Evolutionary conservation across 495 filamentous ascomycete species (phyloP), one percentile per base, ranked within the genome.

Genomic region (Neurospora intermedia): DNA sequence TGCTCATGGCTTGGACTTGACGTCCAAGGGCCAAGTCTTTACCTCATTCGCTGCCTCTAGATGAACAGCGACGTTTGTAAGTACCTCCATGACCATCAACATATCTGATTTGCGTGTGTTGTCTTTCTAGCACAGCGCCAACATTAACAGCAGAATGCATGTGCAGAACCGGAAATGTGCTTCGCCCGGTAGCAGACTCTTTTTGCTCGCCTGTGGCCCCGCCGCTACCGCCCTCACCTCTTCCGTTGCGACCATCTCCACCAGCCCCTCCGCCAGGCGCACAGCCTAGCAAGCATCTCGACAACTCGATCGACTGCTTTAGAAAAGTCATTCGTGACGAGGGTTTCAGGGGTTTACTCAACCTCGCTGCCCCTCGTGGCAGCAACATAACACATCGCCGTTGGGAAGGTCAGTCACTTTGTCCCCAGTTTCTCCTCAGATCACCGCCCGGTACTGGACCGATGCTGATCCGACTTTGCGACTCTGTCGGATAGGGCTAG

Each of bases 301-400:
- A 95, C 81, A 99, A 99, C 85, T 97, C 94, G 38, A 77, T 97
- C 39, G 43, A 99, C 78, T 98, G 96, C 81, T 92, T 92, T 13
- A 88, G 83, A 78, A 98, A 98, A 82, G 96, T 99, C n/a, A 88
- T 98, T 46, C 87, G 88, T 62, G 96, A 98, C 79, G 96, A 99
- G 82, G 96, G 96, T 74, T 88, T 96, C 81, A 85, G 82, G 69
- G 96, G 96, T 15, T 80, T 98, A 98, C 83, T 97, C 93, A 66
- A 96, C 94, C 77, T 91, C 98, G 42, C 83, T 97, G 16, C 96
- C 96, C 16, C 4, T 31, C 23, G 20, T 62, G 48, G 48, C 48
- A 62, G 23, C 48, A 62, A 16, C 23, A 62, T 2, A 62, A 62
- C 0, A 62, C 54, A 62, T 2, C 23, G 31, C 11, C 6, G 54